Evolutionary conservation across 495 filamentous ascomycete species (phyloP), one percentile per base, ranked within the genome.

Genomic region (Coniosporium apollinis): DNA sequence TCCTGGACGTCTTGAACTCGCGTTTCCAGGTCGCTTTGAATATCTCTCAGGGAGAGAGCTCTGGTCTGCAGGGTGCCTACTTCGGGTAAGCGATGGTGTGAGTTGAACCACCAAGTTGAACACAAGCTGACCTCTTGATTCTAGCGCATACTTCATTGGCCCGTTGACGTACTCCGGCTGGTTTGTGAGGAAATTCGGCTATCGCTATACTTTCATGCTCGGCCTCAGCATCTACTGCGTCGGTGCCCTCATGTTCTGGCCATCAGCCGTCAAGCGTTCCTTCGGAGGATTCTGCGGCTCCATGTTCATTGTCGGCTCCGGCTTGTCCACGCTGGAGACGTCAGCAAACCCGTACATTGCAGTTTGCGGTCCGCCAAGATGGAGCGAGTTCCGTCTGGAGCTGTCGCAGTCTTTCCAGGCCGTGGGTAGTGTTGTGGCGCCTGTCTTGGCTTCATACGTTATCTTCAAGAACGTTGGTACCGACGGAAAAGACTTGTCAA

Each of bases 341-440:
- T 66, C 71, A 5, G 79, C 79, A 9, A 75, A 83, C 50, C 74
- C 76, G 22, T 82, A 77, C 57, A 59, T 84, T 42, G 62, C 76
- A 35, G 60, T 53, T 38, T 82, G 77, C 57, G 78, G 76, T 28
- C 76, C 77, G 1, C 76, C 76, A 2, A 59, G 66, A 36, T 74
- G 69, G 42, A 68, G 72, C 2, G 77, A 81, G 44, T 66, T 81
- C 45, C 74, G 77, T 46, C 66, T 81, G 49, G 73, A 78, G 44
- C 48, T 79, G 9, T 63, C 73, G 4, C 76, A 82, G 42, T 65
- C 70, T 19, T 69, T 81, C 54, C 73, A 82, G 42, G 77, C 69
- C 21, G 65, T 80, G 33, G 79, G 78, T 0, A 65, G 67, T 0
- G 60, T 69, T 22, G 57, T 81, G 5, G 76, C 74, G 3, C 77